Conservation (phyloP, 345 rosid species). For the Brassica juncea region DNA sequence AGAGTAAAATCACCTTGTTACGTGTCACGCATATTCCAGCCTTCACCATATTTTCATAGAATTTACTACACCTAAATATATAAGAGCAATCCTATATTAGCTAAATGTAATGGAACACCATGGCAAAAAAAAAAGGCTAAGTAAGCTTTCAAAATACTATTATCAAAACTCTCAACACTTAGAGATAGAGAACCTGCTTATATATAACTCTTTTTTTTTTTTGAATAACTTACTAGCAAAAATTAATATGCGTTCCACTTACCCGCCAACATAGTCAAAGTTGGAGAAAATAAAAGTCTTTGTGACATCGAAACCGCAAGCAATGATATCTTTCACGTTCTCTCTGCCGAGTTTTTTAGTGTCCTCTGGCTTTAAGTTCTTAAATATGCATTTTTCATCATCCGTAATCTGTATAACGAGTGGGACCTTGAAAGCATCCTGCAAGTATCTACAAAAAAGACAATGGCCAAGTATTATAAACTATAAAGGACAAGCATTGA, state of each 20-base stretch:
- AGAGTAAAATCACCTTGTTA: constrained; percentile 57
- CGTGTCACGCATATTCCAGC: constrained; percentile 79
- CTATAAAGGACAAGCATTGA: not conserved
- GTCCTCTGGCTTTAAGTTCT: constrained; percentile 73
- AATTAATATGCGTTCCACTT: constrained; percentile 1
- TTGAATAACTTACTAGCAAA: not conserved
- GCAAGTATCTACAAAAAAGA: constrained; percentile 56
- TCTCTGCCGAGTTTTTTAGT: constrained; percentile 84
- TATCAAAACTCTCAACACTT: not conserved
- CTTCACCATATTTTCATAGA: constrained; percentile 86
- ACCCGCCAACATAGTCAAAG: constrained; percentile 91
- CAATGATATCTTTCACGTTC: constrained; percentile 92
- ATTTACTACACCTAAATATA: constrained; percentile 48
- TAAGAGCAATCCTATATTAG: too few relatives aligned
- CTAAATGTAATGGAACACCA: too few relatives aligned
- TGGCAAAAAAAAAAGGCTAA: too few relatives aligned
- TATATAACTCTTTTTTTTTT: not conserved
- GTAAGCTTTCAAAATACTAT: not conserved
- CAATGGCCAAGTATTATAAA: not conserved
- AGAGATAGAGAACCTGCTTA: not conserved
- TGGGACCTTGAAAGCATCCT: constrained; percentile 90
- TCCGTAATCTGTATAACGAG: constrained; percentile 92
- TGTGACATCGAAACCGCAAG: constrained; percentile 88
- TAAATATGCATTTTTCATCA: constrained; percentile 93
- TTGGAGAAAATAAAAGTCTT: constrained; percentile 89